phyloP scores from a whole-genome alignment of 2,329 filamentous ascomycete genomes.

The Penicillium italicum region DNA sequence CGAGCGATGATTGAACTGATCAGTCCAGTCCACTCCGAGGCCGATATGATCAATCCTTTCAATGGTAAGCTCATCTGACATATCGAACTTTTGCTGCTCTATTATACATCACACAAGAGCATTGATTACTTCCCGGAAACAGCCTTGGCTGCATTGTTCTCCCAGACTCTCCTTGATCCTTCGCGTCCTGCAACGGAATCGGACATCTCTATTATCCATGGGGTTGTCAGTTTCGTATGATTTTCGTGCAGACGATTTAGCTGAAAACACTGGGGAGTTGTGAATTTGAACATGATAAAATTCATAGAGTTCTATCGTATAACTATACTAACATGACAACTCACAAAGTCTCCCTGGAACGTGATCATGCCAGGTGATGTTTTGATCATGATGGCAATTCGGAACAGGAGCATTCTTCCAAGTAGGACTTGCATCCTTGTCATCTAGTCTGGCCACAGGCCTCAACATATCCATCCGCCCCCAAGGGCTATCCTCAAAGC shows the following conservation, averaged over 20 bases:
- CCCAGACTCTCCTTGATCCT: neutral
- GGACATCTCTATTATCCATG: neutral
- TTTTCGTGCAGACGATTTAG: neutral
- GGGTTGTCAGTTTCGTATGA: neutral
- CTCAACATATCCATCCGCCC: slow-evolving; percentile 12
- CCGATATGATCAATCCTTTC: neutral
- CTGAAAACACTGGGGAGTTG: neutral
- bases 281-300: neutral
- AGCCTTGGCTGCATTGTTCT: neutral
- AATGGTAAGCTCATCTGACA: neutral
- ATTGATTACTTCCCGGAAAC: slow-evolving; percentile 2
- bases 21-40: neutral
- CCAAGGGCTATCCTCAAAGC: slow-evolving; percentile 12
- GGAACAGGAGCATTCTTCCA: slow-evolving; percentile 17
- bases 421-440: slow-evolving; percentile 13
- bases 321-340: neutral
- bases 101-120: neutral
- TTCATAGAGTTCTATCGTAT: neutral
- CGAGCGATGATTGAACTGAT: slow-evolving; percentile 1
- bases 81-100: neutral
- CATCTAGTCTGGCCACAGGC: slow-evolving; percentile 11
- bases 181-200: neutral
- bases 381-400: slow-evolving; percentile 11
- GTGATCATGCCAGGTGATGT: slow-evolving; percentile 8
- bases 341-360: neutral